Conservation (phyloP, 208 protist genomes). For the Herpetomonas muscarum region DNA sequence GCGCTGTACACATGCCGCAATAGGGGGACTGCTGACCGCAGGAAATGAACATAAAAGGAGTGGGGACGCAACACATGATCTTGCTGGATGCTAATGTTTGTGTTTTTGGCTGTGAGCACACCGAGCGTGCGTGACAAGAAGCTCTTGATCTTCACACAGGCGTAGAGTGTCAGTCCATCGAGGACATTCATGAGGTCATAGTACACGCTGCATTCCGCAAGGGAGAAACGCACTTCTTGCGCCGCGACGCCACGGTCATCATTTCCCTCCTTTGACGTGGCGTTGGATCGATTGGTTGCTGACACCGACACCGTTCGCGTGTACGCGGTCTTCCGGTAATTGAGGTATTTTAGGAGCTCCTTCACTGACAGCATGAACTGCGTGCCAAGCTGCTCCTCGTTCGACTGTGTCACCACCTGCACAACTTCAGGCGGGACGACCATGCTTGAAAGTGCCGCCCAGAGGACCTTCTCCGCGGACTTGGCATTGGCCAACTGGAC, state of each 20-base stretch:
- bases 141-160: conserved; percentile 70
- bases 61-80: conserved; percentile 64
- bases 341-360: conserved; percentile 51
- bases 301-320: background rate
- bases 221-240: conserved; percentile 33
- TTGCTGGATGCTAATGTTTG: conserved; percentile 84
- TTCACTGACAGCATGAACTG: conserved; percentile 58
- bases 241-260: too few species aligned
- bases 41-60: conserved; percentile 72
- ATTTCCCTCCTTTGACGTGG: too few species aligned
- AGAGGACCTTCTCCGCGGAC: conserved; percentile 47
- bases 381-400: conserved; percentile 62
- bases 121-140: conserved; percentile 68
- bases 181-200: conserved; percentile 50
- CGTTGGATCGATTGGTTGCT: background rate
- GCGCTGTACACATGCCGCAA: conserved; percentile 31
- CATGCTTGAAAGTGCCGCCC: conserved; percentile 42
- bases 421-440: conserved; percentile 78
- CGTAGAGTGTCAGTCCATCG: conserved; percentile 65
- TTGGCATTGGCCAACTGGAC: conserved; percentile 45
- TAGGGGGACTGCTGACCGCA: conserved; percentile 43
- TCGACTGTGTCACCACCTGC: conserved; percentile 65
- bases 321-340: conserved; percentile 48
- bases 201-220: conserved; percentile 53
- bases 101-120: conserved; percentile 58